These are phyloP conservation scores for Beauveria brongniartii DNA, from an alignment of 2,329 filamentous ascomycete species.

Conservation along the genomic window DNA sequence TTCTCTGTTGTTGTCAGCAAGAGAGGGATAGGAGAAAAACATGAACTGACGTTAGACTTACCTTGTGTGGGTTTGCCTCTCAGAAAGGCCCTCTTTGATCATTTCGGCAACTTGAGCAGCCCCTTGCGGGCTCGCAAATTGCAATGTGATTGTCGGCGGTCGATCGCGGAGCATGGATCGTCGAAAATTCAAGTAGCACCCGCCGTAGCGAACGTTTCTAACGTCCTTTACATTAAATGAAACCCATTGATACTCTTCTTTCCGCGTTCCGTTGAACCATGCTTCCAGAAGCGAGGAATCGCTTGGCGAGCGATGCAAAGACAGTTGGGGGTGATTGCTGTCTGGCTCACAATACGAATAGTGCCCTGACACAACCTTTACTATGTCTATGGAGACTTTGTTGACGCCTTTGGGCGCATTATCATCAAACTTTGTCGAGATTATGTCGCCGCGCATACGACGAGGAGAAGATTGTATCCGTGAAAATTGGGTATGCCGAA, in stretches of 20 bases:
- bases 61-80: not conserved
- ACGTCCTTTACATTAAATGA: not conserved
- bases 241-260: not conserved
- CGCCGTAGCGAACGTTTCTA: not conserved
- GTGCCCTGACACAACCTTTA: conserved; percentile 3
- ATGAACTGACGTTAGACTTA: not conserved
- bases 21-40: not conserved
- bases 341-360: not conserved
- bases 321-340: not conserved
- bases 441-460: conserved; percentile 5
- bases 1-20: conserved; percentile 1
- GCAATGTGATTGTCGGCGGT: not conserved
- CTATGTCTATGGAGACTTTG: not conserved
- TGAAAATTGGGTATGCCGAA: conserved; percentile 5
- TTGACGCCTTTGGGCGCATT: not conserved
- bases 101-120: not conserved
- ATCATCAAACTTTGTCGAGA: not conserved
- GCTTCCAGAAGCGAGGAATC: not conserved
- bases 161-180: not conserved
- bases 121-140: not conserved
- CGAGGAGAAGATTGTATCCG: not conserved
- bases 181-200: not conserved
- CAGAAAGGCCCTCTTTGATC: not conserved
- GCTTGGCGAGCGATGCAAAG: not conserved
- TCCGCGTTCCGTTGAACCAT: not conserved